Evolutionary conservation across 2,329 filamentous ascomycete genomes (phyloP).

Genomic region (Epichloe amarillans): DNA sequence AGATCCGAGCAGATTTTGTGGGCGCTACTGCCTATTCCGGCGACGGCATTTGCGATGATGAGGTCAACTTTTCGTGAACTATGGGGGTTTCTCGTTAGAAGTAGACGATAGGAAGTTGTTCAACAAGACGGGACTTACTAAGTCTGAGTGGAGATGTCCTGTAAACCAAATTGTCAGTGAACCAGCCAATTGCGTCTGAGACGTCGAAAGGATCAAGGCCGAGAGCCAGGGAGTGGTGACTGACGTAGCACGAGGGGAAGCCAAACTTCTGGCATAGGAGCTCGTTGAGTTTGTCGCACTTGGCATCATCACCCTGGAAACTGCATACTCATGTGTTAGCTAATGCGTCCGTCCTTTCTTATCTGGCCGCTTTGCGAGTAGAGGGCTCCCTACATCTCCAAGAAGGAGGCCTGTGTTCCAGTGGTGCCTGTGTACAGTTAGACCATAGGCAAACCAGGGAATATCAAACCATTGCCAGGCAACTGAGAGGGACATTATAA

Average conservation of each 20-base stretch:
- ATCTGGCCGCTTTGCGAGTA: too few species aligned
- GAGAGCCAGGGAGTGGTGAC: too few species aligned
- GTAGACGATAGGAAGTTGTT: neutral
- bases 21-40: constrained; percentile 65
- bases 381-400: constrained; percentile 10
- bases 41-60: constrained; percentile 66
- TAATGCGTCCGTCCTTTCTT: too few species aligned
- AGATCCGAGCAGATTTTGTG: constrained; percentile 44
- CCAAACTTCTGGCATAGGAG: constrained; percentile 41
- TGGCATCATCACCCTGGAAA: constrained; percentile 34
- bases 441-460: neutral
- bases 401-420: constrained; percentile 66
- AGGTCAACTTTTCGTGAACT: constrained; percentile 64
- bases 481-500: constrained; percentile 4
- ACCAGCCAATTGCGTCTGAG: neutral
- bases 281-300: constrained; percentile 41
- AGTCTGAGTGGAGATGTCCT: constrained; percentile 49
- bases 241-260: constrained; percentile 33
- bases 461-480: neutral
- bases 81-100: too few species aligned
- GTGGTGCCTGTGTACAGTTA: constrained; percentile 54
- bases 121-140: constrained; percentile 15
- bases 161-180: neutral
- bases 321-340: constrained; percentile 1
- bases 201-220: too few species aligned